These are phyloP conservation scores for Umbilicaria muhlenbergii DNA, from an alignment of 495 filamentous ascomycete genomes.

Conservation along the genomic window DNA sequence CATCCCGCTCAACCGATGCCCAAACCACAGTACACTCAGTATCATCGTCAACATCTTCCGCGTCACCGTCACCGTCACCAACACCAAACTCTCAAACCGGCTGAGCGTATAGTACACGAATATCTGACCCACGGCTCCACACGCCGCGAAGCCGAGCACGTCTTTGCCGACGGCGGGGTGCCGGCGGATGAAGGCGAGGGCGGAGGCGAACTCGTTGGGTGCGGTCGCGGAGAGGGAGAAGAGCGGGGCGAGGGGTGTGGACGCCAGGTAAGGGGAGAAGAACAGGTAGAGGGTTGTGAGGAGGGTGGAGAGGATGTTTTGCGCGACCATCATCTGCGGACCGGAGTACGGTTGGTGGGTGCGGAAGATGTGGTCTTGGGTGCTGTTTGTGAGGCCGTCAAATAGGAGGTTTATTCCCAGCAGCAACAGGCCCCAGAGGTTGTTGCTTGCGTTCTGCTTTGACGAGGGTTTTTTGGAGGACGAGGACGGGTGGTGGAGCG, in stretches of 20 bases:
- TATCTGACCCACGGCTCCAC: conserved; percentile 84
- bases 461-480: conserved; percentile 44
- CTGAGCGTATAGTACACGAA: conserved; percentile 97
- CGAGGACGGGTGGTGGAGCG: conserved; percentile 62
- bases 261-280: conserved; percentile 58
- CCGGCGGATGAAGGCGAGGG: conserved; percentile 60
- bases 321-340: conserved; percentile 99
- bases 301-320: conserved; percentile 67
- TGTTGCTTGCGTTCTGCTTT: conserved; percentile 32
- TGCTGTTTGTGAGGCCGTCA: conserved; percentile 90
- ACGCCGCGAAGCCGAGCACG: conserved; percentile 81
- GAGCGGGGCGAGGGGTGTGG: conserved; percentile 47
- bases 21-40: conserved; percentile 85
- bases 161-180: conserved; percentile 71
- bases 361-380: conserved; percentile 86
- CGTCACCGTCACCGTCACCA: conserved; percentile 94
- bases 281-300: conserved; percentile 64
- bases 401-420: conserved; percentile 87
- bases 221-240: conserved; percentile 33
- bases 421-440: conserved; percentile 64
- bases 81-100: conserved; percentile 75
- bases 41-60: conserved; percentile 99
- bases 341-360: conserved; percentile 65
- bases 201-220: conserved; percentile 55
- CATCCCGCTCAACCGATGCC: conserved; percentile 66